Conservation (phyloP, 805 yeast genomes). For the Spathaspora arborariae region DNA sequence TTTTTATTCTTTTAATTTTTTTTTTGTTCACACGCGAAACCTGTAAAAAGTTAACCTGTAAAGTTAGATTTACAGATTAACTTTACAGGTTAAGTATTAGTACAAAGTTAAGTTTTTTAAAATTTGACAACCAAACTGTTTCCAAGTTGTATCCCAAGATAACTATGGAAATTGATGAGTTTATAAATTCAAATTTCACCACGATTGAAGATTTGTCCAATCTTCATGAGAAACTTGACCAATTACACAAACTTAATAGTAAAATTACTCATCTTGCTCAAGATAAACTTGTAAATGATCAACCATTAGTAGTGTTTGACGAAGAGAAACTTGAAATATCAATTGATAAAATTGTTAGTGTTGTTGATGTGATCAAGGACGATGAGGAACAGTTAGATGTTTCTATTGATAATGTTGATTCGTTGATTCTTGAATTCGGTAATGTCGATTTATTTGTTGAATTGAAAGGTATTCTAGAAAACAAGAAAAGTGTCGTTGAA, state of each 20-base stretch:
- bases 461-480: conserved; percentile 1
- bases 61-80: not conserved
- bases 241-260: conserved; percentile 17
- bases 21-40: not conserved
- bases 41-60: not conserved
- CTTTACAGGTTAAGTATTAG: not conserved
- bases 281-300: not conserved
- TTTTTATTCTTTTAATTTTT: not conserved
- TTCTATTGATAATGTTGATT: conserved; percentile 7
- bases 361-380: not conserved
- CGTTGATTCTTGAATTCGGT: conserved; percentile 12
- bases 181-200: conserved; percentile 17
- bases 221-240: conserved; percentile 22
- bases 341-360: conserved; percentile 4
- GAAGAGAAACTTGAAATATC: conserved; percentile 1
- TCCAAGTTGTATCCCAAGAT: no score
- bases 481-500: not conserved
- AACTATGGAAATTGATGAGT: not conserved
- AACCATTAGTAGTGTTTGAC: not conserved
- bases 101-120: not conserved
- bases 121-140: not conserved
- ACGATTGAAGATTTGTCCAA: conserved; percentile 29
- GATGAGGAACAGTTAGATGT: conserved; percentile 3
- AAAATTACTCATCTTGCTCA: conserved; percentile 8
- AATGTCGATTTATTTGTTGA: conserved; percentile 7